phyloP scores from a whole-genome alignment of 2,329 filamentous ascomycete species.

The Fusarium sp. region DNA sequence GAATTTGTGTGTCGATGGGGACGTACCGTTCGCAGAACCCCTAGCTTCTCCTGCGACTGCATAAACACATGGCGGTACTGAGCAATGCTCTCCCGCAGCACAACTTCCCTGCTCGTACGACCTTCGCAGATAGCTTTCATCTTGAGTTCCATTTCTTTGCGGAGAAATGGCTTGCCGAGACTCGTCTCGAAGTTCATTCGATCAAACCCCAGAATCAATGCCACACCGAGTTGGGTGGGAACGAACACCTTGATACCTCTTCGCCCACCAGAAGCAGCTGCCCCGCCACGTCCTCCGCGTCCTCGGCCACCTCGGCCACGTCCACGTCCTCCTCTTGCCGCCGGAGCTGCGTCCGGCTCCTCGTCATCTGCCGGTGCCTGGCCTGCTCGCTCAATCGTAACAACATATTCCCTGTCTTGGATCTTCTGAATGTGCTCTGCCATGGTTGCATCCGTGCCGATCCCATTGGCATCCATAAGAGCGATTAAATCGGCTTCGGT shows the following conservation, averaged over 20 bases:
- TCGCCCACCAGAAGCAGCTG: slow-evolving; percentile 57
- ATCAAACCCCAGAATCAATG: slow-evolving; percentile 94
- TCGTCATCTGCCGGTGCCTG: slow-evolving; percentile 53
- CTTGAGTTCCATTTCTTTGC: slow-evolving; percentile 97
- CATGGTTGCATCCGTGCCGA: slow-evolving; percentile 99
- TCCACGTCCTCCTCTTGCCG: slow-evolving; percentile 60
- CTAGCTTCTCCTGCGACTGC: slow-evolving; percentile 82
- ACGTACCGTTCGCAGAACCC: slow-evolving; percentile 72
- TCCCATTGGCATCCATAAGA: slow-evolving; percentile 98
- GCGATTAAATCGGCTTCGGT: slow-evolving; percentile 96
- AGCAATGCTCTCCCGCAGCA: slow-evolving; percentile 84
- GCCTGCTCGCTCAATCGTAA: slow-evolving; percentile 65
- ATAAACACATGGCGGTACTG: slow-evolving; percentile 90
- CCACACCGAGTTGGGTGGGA: slow-evolving; percentile 90
- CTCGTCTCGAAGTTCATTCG: slow-evolving; percentile 93
- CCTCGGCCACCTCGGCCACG: slow-evolving; percentile 60
- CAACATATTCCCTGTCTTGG: slow-evolving; percentile 88
- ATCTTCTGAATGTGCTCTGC: slow-evolving; percentile 98
- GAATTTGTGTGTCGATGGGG: slow-evolving; percentile 3
- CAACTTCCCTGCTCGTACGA: slow-evolving; percentile 76
- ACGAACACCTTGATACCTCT: slow-evolving; percentile 84
- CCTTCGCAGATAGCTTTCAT: slow-evolving; percentile 98
- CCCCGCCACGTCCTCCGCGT: slow-evolving; percentile 54
- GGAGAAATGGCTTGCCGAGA: slow-evolving; percentile 92
- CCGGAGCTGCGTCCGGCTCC: slow-evolving; percentile 52